Percentiles rank a stretch among this genome's conserved stretches.
Conservation (phyloP, 2,329 filamentous ascomycete genomes). For the Leptographium galeiforme region DNA sequence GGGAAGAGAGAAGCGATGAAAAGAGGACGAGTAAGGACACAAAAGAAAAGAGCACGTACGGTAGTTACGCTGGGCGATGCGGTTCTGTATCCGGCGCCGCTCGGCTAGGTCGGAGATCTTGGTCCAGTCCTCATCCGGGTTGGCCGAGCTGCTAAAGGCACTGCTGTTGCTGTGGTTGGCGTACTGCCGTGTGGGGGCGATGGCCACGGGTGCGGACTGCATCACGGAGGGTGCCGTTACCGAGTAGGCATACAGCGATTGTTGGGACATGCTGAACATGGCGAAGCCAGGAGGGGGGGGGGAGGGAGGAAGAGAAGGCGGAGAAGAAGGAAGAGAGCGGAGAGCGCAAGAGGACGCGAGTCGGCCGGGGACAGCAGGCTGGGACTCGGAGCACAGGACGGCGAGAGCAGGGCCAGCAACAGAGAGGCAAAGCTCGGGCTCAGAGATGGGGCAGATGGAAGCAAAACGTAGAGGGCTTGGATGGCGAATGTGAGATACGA, state of each 20-base stretch:
- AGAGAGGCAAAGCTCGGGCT: no score
- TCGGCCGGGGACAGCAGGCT: no score
- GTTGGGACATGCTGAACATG: conserved; percentile 32
- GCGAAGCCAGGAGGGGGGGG: conserved; percentile 1
- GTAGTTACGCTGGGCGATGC: conserved; percentile 95
- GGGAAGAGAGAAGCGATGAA: background rate
- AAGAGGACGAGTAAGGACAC: background rate
- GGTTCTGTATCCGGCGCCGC: conserved; percentile 86
- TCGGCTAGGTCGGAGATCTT: conserved; percentile 97
- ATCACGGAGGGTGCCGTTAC: conserved; percentile 17
- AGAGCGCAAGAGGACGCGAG: background rate
- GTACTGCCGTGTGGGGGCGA: conserved; percentile 47
- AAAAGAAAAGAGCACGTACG: conserved; percentile 38
- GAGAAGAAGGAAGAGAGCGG: background rate
- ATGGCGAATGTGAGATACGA: background rate
- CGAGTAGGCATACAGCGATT: conserved; percentile 23
- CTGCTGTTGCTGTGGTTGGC: conserved; percentile 71
- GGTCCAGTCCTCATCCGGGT: conserved; percentile 96
- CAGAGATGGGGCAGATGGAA: no score
- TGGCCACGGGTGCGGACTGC: conserved; percentile 15
- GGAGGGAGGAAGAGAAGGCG: background rate
- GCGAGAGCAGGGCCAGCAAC: no score
- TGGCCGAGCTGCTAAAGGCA: conserved; percentile 86
- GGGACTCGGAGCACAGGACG: no score
- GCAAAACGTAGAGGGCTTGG: background rate